Base-by-base conservation (phyloP, 805 yeast species). In the Metschnikowia drakensbergensis region DNA sequence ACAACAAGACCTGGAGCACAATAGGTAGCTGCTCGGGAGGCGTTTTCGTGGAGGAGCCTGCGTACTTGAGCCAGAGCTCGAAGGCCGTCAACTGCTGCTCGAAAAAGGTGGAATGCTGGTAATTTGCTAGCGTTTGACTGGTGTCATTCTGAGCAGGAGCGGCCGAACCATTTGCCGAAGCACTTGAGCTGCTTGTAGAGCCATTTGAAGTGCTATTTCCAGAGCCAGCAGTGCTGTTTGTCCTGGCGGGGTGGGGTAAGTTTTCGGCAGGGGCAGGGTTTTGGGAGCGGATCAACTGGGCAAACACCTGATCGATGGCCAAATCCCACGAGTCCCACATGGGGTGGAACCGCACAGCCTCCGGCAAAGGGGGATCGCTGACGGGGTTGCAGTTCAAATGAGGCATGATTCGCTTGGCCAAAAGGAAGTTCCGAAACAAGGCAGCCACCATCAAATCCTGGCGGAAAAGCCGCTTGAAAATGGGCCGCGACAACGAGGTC, bases 311-410 rank as follows among this genome's bases (percentile, higher is more conserved):
- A 63, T 94, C 98, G 36, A 94, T 84, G 0, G 99, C 97, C 53
- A 94, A 73, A 62, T 94, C 98, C 98, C 99, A 94, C 0, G 97
- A 84, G 50, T 89, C 94, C 99, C 99, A 94, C 88, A 94, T 84
- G 4, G 95, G 82, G 62, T 94, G 97, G 52, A 80, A 79, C 41
- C 87, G 82, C 5, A 84, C 80, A 10, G 82, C 72, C 47, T 89
- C 94, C 0, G 99, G 98, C 34, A 94, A 70, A 7, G 87, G 89
- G 1, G 99, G 99, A 54, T 89, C 95, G 13, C 96, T 88, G 2
- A 91, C 82, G 1, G 99, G 98, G 61, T 90, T 95, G 63, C 97
- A 91, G 51, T 91, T 90, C 56, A 86, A 83, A 58, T 86, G 83
- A 2, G 96, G 90, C 97, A 94, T 89, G 37, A 94, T 86, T 55